Evolutionary conservation across 805 yeast genomes (phyloP).

Genomic region (Candida insectalens): DNA sequence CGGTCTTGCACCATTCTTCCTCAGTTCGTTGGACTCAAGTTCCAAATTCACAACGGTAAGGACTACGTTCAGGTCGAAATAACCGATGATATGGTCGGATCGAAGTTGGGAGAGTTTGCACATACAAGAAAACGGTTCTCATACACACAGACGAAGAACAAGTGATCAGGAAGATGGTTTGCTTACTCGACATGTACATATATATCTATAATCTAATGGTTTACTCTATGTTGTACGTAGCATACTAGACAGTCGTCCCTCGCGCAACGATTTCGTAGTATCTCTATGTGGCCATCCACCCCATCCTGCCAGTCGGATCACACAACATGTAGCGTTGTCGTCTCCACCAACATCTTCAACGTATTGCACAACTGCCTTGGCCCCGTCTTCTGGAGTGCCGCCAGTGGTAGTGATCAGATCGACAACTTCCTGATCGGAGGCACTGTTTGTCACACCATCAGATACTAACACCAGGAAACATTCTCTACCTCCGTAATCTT

Average conservation of each 20-base stretch:
- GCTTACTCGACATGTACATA: constrained; percentile 1
- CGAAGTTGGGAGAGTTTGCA: constrained; percentile 90
- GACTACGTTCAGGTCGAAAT: constrained; percentile 84
- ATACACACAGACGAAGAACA: constrained; percentile 71
- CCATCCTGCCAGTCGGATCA: constrained; percentile 81
- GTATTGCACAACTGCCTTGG: constrained; percentile 75
- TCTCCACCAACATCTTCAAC: constrained; percentile 84
- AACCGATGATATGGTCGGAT: constrained; percentile 94
- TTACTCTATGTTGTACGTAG: too few relatives aligned
- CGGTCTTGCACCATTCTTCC: constrained; percentile 92
- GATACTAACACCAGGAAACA: constrained; percentile 72
- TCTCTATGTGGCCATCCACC: constrained; percentile 84
- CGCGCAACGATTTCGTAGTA: constrained; percentile 75
- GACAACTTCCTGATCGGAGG: constrained; percentile 84
- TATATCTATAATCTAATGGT: neutral
- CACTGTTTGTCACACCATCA: constrained; percentile 79
- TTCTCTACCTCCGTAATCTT: constrained; percentile 71
- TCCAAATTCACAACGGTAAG: constrained; percentile 94
- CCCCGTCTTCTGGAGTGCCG: constrained; percentile 83
- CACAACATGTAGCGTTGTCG: constrained; percentile 91
- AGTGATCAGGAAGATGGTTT: constrained; percentile 13
- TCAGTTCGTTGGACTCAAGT: constrained; percentile 87
- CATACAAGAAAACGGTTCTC: constrained; percentile 85
- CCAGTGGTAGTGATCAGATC: constrained; percentile 79
- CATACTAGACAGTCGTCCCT: constrained; percentile 41